Percentiles rank a stretch among this genome's conserved stretches.
phyloP scores from a whole-genome alignment of 2,329 filamentous ascomycete genomes.

The Venturia oleaginea region DNA sequence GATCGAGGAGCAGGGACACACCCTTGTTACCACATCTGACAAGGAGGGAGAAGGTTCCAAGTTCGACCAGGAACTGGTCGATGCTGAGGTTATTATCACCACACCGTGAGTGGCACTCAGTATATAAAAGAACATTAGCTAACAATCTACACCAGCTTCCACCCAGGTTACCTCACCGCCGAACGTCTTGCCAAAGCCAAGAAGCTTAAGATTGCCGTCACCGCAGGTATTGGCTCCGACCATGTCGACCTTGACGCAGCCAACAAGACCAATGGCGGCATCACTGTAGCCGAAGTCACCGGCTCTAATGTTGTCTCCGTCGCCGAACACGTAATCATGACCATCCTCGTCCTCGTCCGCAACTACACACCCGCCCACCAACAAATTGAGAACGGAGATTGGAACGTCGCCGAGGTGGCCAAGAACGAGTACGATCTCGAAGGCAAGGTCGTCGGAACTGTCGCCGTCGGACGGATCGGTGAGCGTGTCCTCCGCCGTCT shows the following conservation, averaged over 20 bases:
- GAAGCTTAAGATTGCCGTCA: conserved; percentile 96
- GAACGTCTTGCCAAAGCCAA: conserved; percentile 96
- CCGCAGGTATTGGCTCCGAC: conserved; percentile 95
- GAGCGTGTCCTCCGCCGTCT: conserved; percentile 94
- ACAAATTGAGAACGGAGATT: conserved; percentile 79
- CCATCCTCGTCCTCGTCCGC: conserved; percentile 87
- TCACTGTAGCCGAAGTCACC: conserved; percentile 96
- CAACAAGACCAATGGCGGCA: conserved; percentile 95
- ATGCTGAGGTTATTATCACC: conserved; percentile 98
- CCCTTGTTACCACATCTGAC: conserved; percentile 91
- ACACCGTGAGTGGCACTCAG: conserved; percentile 60
- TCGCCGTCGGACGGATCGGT: conserved; percentile 93
- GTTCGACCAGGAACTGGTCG: conserved; percentile 92
- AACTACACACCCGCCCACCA: conserved; percentile 99
- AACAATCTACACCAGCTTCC: conserved; percentile 60
- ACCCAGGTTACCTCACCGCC: conserved; percentile 93
- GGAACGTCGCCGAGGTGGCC: conserved; percentile 90
- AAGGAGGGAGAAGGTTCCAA: conserved; percentile 90
- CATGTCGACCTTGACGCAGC: conserved; percentile 95
- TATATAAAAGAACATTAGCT: neutral
- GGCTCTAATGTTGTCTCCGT: conserved; percentile 98
- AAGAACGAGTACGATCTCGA: conserved; percentile 99
- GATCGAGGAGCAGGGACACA: conserved; percentile 96
- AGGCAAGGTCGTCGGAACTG: conserved; percentile 94
- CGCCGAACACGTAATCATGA: conserved; percentile 99